phyloP scores from a whole-genome alignment of 805 yeast species.

The Priceomyces castillae region DNA sequence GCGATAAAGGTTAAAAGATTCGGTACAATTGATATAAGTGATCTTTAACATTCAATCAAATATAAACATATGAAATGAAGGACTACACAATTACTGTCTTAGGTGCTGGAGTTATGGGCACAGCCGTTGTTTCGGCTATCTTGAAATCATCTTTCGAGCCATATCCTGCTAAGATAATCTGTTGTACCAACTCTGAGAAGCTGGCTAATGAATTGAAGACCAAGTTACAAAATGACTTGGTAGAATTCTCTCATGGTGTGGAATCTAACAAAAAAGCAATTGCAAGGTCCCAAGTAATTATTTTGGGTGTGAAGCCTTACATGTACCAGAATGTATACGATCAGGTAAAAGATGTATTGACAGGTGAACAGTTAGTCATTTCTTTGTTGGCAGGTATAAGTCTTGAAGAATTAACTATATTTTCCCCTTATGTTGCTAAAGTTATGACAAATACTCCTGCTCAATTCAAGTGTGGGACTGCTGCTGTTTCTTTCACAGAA shows the following conservation, averaged over 20 bases:
- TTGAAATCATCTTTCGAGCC: constrained; percentile 48
- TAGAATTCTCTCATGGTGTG: constrained; percentile 47
- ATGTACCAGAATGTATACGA: constrained; percentile 61
- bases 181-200: constrained; percentile 58
- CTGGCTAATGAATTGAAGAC: constrained; percentile 44
- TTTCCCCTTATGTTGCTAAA: constrained; percentile 65
- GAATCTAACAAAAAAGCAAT: constrained; percentile 58
- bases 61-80: constrained; percentile 13
- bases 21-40: too few species aligned
- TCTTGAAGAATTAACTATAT: constrained; percentile 56
- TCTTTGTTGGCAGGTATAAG: constrained; percentile 94
- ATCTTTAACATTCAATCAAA: background rate
- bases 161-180: constrained; percentile 69
- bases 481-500: constrained; percentile 76
- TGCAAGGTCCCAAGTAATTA: constrained; percentile 60
- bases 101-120: constrained; percentile 96
- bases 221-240: constrained; percentile 40
- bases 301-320: constrained; percentile 89
- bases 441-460: constrained; percentile 99
- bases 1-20: background rate
- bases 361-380: constrained; percentile 58
- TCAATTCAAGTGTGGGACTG: constrained; percentile 88
- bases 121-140: constrained; percentile 83
- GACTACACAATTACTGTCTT: constrained; percentile 68
- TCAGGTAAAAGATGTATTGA: constrained; percentile 44